Conservation (phyloP, 2,329 filamentous ascomycete species). For the Alternaria sp. region DNA sequence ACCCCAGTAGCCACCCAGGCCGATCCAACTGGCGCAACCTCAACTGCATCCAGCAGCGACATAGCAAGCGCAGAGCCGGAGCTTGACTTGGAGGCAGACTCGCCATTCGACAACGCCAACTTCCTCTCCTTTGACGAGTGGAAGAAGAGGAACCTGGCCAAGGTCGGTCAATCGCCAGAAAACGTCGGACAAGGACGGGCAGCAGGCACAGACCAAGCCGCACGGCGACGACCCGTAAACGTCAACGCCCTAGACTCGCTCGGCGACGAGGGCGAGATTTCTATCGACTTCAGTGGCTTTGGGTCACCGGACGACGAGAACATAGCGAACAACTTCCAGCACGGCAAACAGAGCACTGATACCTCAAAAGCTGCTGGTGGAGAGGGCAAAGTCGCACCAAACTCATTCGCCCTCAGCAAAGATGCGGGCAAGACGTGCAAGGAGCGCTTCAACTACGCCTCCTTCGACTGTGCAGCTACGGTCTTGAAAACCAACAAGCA, state of each 20-base stretch:
- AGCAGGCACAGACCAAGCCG: constrained; percentile 50
- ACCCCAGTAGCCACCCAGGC: constrained; percentile 5
- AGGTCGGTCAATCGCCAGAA: constrained; percentile 78
- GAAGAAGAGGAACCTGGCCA: constrained; percentile 91
- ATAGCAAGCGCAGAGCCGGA: constrained; percentile 46
- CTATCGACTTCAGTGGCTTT: constrained; percentile 72
- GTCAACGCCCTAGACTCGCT: constrained; percentile 76
- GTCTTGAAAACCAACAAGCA: constrained; percentile 87
- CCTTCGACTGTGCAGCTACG: constrained; percentile 94
- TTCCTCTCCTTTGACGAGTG: constrained; percentile 98
- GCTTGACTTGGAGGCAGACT: constrained; percentile 66
- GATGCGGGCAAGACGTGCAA: constrained; percentile 98
- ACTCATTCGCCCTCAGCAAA: constrained; percentile 68
- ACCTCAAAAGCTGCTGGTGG: constrained; percentile 25
- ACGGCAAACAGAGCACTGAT: constrained; percentile 20
- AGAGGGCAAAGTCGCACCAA: constrained; percentile 39
- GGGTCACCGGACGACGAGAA: constrained; percentile 48
- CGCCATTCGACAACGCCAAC: constrained; percentile 73
- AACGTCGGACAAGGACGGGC: constrained; percentile 66
- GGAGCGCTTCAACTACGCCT: constrained; percentile 95
- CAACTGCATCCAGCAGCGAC: constrained; percentile 6
- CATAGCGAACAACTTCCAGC: constrained; percentile 22
- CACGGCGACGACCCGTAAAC: constrained; percentile 61
- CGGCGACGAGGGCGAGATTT: constrained; percentile 88
- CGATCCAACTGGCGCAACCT: constrained; percentile 11